Base-by-base conservation (phyloP, 2,329 filamentous ascomycete genomes). In the Talaromyces pinophilus region DNA sequence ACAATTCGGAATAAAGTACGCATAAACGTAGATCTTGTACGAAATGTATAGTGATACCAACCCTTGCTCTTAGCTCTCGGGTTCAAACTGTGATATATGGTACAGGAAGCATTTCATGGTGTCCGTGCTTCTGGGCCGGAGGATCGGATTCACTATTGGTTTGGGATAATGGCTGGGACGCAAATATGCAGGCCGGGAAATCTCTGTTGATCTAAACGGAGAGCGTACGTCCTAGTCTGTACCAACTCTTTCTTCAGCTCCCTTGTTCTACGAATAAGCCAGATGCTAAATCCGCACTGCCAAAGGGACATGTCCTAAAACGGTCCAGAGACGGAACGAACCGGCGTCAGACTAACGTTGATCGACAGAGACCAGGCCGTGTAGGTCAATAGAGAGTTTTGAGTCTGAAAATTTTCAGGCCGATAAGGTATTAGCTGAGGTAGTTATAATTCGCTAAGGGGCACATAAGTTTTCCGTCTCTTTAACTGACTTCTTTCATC, bases 281-380 rank as follows among this genome's bases (percentile, higher is more conserved):
- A 19, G 3, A 55, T 38, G 30, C 8, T n/a, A 35, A 35, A 55
- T 54, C 17, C 52, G 35, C 35, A 17, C 15, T 55, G 30, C 17
- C 33, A 57, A 38, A 33, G 2, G 8, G 59, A 40, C 44, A 50
- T 10, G 30, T n/a, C 6, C 6, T 13, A 50, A n/a, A 38, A 50
- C 19, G 17, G 17, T 25, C 59, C n/a, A 38, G n/a, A 35, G 19
- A 52, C 59, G 44, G 59, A 35, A 48, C 28, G 33, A 48, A 44
- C 44, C 59, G 44, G n/a, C 30, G 42, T 62, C 44, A 17, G 44
- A 62, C 59, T 52, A 57, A 57, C 15, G 5, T 5, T 62, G 59
- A 62, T 62, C 59, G 59, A 25, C 59, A 50, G 28, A 50, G 59
- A 62, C 59, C 59, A 62, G 59, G 40, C 59, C 59, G 28, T 48